Conservation (phyloP, 2,329 filamentous ascomycete species). For the Penicillium carneum region DNA sequence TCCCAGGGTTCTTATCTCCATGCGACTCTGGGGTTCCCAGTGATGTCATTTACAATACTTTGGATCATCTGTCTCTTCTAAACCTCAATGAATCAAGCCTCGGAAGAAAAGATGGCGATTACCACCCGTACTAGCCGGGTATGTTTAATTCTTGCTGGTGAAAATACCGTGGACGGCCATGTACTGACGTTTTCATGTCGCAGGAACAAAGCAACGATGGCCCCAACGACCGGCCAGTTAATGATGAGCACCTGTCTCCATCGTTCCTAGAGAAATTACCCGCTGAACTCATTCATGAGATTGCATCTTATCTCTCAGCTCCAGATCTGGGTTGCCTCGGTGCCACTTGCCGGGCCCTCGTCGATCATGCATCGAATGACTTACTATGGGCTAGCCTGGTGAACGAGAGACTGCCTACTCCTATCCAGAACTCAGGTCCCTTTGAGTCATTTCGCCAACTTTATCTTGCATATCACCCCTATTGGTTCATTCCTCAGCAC, state of each 20-base stretch:
- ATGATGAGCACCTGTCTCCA: slow-evolving; percentile 12
- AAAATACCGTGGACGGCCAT: background rate
- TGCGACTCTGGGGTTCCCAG: slow-evolving; percentile 3
- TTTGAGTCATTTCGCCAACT: slow-evolving; percentile 72
- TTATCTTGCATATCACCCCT: slow-evolving; percentile 75
- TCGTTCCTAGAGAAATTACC: slow-evolving; percentile 63
- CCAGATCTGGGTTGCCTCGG: slow-evolving; percentile 67
- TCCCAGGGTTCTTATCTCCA: background rate
- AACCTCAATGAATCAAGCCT: background rate
- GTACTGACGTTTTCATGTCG: background rate
- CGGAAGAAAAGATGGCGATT: background rate
- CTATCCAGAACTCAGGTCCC: slow-evolving; percentile 64
- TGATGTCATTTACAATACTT: slow-evolving; percentile 33
- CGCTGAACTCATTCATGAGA: slow-evolving; percentile 74
- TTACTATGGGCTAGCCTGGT: slow-evolving; percentile 75
- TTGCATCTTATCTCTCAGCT: slow-evolving; percentile 71
- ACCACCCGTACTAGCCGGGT: background rate
- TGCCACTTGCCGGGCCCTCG: slow-evolving; percentile 68
- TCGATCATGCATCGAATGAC: slow-evolving; percentile 68
- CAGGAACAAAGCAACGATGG: background rate
- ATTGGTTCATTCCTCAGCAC: slow-evolving; percentile 82
- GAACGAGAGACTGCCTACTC: slow-evolving; percentile 69
- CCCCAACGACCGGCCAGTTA: slow-evolving; percentile 3
- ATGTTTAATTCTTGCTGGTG: background rate
- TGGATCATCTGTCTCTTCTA: slow-evolving; percentile 17